Evolutionary conservation across 305 asterid species (phyloP).

Genomic region (Euphrasia arctica): DNA sequence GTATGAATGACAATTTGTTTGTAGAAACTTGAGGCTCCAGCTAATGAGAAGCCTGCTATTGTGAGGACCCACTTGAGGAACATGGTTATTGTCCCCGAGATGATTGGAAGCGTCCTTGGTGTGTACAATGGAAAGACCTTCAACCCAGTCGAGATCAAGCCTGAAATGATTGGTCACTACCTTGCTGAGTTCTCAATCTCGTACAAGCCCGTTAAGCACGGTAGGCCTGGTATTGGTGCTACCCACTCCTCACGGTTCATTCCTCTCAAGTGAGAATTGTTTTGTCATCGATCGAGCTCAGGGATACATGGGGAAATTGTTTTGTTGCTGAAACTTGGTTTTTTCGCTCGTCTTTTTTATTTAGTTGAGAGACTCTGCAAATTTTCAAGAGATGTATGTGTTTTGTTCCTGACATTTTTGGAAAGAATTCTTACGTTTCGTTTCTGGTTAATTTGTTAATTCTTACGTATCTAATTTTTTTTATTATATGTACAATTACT

Average conservation of each 20-base stretch:
- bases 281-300: not conserved
- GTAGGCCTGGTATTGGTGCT: constrained; percentile 94
- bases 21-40: constrained; percentile 81
- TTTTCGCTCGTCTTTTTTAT: not conserved
- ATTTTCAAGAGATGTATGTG: constrained; percentile 13
- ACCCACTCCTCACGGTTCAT: constrained; percentile 94
- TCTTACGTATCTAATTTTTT: too few species aligned
- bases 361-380: constrained; percentile 8
- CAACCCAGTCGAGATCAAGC: constrained; percentile 80
- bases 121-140: constrained; percentile 84
- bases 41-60: constrained; percentile 73
- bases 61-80: constrained; percentile 77
- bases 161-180: constrained; percentile 88
- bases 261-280: constrained; percentile 55
- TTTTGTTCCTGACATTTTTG: constrained; percentile 8
- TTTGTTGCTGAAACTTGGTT: constrained; percentile 6
- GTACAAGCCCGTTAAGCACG: constrained; percentile 93
- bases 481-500: too few species aligned
- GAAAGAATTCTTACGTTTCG: not conserved
- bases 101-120: constrained; percentile 95
- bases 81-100: constrained; percentile 91
- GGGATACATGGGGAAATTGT: not conserved
- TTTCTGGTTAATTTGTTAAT: too few species aligned
- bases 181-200: constrained; percentile 86
- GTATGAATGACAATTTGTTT: not conserved